Conservation (phyloP, 1,284 basidiomycete species). For the Wolfiporia cocos region DNA sequence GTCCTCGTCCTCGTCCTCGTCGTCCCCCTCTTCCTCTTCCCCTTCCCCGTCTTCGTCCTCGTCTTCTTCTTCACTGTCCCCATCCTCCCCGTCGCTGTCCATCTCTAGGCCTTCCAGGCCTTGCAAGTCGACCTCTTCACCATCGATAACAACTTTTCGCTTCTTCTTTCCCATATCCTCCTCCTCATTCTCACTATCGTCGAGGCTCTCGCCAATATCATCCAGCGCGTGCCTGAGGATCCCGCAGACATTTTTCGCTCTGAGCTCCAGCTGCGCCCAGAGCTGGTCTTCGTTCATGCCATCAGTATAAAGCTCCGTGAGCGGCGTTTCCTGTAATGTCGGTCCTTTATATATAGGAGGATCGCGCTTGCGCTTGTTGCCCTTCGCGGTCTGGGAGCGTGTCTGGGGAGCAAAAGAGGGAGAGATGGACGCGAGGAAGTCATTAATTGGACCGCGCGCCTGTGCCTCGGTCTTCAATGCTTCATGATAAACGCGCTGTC, state of each 20-base stretch:
- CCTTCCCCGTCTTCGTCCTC: conserved; percentile 30
- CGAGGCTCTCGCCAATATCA: conserved; percentile 27
- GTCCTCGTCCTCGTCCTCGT: conserved; percentile 26
- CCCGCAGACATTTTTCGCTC: conserved; percentile 60
- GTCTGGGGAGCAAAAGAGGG: conserved; percentile 62
- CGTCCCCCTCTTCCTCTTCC: conserved; percentile 28
- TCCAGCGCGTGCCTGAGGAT: conserved; percentile 56
- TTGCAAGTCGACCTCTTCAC: conserved; percentile 32
- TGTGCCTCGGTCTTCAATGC: conserved; percentile 58
- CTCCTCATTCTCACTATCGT: conserved; percentile 26
- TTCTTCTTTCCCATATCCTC: conserved; percentile 28
- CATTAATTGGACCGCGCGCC: conserved; percentile 60
- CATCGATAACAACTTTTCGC: conserved; percentile 20
- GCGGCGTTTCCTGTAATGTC: conserved; percentile 63
- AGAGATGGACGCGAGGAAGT: conserved; percentile 63
- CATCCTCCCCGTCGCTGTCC: conserved; percentile 21
- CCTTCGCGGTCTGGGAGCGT: conserved; percentile 50
- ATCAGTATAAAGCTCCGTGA: conserved; percentile 72
- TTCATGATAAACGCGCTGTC: conserved; percentile 22
- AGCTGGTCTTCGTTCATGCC: conserved; percentile 87
- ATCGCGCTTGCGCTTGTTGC: conserved; percentile 37
- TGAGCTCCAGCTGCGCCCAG: conserved; percentile 89
- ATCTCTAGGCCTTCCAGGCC: conserved; percentile 28
- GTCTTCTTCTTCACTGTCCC: conserved; percentile 33
- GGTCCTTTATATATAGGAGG: conserved; percentile 26